Evolutionary conservation across 306 rosid genomes (phyloP).

Genomic region (Styphnolobium japonicum): DNA sequence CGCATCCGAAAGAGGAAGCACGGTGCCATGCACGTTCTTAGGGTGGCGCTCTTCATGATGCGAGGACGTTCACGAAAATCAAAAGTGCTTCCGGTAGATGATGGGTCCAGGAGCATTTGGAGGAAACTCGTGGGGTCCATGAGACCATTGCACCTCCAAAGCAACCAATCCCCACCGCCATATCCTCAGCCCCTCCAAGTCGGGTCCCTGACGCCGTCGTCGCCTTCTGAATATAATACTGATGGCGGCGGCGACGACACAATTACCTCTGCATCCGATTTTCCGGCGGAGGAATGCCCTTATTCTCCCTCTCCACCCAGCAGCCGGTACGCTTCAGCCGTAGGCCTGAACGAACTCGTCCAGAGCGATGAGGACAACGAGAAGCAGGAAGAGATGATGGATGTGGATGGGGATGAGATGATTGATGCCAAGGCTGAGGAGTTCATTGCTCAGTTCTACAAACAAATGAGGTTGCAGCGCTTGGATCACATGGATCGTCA

Average conservation of each 20-base stretch:
- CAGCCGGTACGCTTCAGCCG: conserved; percentile 47
- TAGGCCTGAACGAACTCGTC: conserved; percentile 51
- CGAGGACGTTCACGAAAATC: conserved; percentile 36
- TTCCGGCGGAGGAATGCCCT: background rate
- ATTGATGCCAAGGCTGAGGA: conserved; percentile 76
- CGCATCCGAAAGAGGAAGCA: conserved; percentile 16
- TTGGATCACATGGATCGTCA: conserved; percentile 16
- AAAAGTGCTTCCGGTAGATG: background rate
- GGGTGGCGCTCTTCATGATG: conserved; percentile 46
- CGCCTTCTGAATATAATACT: background rate
- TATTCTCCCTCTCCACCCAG: conserved; percentile 16
- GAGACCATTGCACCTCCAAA: conserved; percentile 63
- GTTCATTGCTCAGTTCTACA: conserved; percentile 69
- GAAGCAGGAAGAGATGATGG: background rate
- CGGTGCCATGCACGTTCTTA: conserved; percentile 26
- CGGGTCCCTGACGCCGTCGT: too few species aligned
- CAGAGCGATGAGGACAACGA: conserved; percentile 4
- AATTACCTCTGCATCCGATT: background rate
- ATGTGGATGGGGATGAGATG: conserved; percentile 43
- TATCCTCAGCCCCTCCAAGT: background rate
- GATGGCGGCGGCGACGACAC: background rate
- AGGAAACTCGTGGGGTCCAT: conserved; percentile 47
- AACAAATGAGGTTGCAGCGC: conserved; percentile 63
- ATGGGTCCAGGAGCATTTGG: conserved; percentile 39
- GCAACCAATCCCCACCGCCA: background rate